Evolutionary conservation across 2,329 filamentous ascomycete species (phyloP).

Genomic region (Penicillium digitatum): DNA sequence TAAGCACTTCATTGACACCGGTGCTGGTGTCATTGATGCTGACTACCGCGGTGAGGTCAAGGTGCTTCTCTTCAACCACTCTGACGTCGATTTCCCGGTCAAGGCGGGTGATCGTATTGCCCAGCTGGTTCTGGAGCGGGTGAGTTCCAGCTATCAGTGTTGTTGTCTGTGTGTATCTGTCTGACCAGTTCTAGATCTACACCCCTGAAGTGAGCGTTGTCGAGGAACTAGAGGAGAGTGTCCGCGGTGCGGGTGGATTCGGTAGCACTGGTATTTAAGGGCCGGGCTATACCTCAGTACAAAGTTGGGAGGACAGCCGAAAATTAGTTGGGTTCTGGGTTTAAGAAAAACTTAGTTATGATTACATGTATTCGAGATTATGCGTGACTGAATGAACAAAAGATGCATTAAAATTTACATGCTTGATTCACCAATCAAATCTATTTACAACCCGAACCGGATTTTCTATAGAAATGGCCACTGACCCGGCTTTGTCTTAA

Average conservation of each 20-base stretch:
- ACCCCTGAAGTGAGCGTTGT: constrained; percentile 92
- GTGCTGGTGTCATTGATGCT: constrained; percentile 94
- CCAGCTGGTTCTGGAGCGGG: constrained; percentile 85
- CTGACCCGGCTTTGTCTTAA: neutral
- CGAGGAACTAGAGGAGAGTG: constrained; percentile 80
- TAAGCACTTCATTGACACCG: constrained; percentile 95
- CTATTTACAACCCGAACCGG: constrained; percentile 10
- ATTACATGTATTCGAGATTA: neutral
- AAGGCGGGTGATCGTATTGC: constrained; percentile 86
- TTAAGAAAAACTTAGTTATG: neutral
- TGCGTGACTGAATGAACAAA: neutral
- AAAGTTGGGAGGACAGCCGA: neutral
- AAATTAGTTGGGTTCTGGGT: neutral
- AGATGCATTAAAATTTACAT: neutral
- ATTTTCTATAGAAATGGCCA: neutral
- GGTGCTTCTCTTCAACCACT: constrained; percentile 91
- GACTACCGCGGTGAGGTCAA: constrained; percentile 95
- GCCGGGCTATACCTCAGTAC: neutral
- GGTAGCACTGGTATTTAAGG: constrained; percentile 68
- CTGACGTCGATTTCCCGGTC: constrained; percentile 73
- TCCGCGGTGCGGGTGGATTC: constrained; percentile 84
- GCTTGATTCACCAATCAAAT: constrained; percentile 8
- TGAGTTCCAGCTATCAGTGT: constrained; percentile 30
- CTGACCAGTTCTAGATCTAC: constrained; percentile 58
- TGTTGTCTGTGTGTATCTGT: neutral